phyloP scores from a whole-genome alignment of 768 basidiomycete genomes.

The Cantharellus anzutake region DNA sequence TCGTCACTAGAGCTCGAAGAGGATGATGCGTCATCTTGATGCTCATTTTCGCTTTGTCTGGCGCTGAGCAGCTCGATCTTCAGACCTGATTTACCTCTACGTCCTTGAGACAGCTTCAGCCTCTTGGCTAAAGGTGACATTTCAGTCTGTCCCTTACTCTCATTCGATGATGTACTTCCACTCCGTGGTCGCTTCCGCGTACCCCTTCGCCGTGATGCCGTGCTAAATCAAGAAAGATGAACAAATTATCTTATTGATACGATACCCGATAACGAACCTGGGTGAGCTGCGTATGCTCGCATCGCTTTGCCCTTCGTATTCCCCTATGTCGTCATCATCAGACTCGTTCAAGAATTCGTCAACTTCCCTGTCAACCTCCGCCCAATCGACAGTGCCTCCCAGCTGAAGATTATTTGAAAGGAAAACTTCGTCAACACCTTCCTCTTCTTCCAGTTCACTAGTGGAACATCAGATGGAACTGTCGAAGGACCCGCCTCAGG shows the following conservation, averaged over 20 bases:
- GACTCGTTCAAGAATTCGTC: conserved; percentile 74
- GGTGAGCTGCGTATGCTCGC: conserved; percentile 12
- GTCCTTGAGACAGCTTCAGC: conserved; percentile 51
- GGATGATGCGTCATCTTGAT: too few species aligned
- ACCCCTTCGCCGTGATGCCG: conserved; percentile 24
- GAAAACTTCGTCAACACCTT: conserved; percentile 8
- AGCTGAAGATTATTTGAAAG: conserved; percentile 20
- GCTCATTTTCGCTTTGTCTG: too few species aligned
- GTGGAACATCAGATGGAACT: conserved; percentile 1
- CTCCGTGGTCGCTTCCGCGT: conserved; percentile 43
- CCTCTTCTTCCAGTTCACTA: conserved; percentile 17
- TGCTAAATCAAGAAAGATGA: conserved; percentile 23
- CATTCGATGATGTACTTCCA: conserved; percentile 50
- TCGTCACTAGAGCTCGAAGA: too few species aligned
- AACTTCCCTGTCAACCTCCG: conserved; percentile 69
- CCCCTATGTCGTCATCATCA: conserved; percentile 19
- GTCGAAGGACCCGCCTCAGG: conserved; percentile 1
- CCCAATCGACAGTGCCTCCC: conserved; percentile 45
- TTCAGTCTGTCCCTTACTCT: conserved; percentile 18
- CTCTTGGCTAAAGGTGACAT: conserved; percentile 59
- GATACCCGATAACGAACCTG: conserved; percentile 16
- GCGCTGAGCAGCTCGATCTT: conserved; percentile 2
- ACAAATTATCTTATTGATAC: conserved; percentile 16
- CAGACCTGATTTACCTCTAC: conserved; percentile 33
- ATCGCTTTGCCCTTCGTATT: conserved; percentile 6